Conservation (phyloP, 139 green algal genomes). For the Ulvella scutata region DNA sequence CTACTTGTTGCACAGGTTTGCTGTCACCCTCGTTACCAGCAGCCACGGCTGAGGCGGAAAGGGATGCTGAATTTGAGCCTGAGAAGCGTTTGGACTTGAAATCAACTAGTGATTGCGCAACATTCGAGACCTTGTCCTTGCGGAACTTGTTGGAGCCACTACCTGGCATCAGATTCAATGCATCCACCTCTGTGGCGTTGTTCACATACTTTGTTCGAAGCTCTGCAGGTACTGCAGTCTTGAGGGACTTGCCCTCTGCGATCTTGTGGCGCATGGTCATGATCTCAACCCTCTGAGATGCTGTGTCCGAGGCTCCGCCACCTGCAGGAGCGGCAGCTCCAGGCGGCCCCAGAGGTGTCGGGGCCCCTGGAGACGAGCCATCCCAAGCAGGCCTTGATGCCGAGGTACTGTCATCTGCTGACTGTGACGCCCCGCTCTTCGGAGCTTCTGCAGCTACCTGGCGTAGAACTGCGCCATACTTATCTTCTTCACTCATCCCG, state of each 20-base stretch:
- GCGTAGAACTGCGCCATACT: neutral
- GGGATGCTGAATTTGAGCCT: neutral
- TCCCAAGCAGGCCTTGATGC: too few species aligned
- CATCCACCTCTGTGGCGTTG: neutral
- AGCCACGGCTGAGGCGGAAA: neutral
- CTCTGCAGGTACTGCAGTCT: neutral
- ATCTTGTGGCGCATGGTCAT: neutral
- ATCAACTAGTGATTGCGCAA: neutral
- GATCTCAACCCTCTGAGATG: neutral
- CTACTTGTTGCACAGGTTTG: too few species aligned
- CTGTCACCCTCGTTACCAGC: neutral
- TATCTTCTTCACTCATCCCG: neutral
- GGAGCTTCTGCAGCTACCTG: neutral
- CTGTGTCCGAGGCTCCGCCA: neutral
- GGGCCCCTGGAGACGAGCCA: neutral
- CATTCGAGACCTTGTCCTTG: neutral
- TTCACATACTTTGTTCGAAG: slow-evolving; percentile 3
- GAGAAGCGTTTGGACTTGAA: neutral
- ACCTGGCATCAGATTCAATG: neutral
- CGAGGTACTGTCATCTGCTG: too few species aligned
- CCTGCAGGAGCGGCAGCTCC: neutral
- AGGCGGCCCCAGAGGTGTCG: neutral
- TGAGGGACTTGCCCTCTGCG: neutral
- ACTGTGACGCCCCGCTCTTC: too few species aligned
- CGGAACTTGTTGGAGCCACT: neutral